These are phyloP conservation scores for Talaromyces funiculosus DNA, from an alignment of 2,329 filamentous ascomycete species.

Conservation along the genomic window DNA sequence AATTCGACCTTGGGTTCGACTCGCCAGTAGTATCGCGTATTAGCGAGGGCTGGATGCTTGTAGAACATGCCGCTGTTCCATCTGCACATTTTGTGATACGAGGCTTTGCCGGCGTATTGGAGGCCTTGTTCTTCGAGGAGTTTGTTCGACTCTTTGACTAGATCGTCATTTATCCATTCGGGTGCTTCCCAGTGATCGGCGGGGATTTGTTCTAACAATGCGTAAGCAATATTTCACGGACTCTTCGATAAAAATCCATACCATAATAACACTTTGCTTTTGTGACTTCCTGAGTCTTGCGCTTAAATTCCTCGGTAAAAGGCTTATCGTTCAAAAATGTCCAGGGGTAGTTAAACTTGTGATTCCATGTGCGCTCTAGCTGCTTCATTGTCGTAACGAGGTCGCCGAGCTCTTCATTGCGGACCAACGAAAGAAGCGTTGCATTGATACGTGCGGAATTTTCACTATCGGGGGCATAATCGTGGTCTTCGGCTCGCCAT, in stretches of 20 bases:
- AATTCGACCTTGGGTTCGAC: conserved; percentile 98
- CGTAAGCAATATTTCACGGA: conserved; percentile 22
- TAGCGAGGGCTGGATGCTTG: conserved; percentile 79
- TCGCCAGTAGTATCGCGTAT: conserved; percentile 93
- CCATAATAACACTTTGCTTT: conserved; percentile 85
- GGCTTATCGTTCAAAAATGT: conserved; percentile 97
- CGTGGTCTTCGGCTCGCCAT: conserved; percentile 64
- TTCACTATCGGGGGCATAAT: conserved; percentile 69
- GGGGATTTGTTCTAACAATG: conserved; percentile 71
- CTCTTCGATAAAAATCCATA: conserved; percentile 35
- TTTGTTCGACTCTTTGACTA: conserved; percentile 78
- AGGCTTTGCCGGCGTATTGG: conserved; percentile 82
- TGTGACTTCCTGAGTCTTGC: conserved; percentile 69
- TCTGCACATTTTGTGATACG: conserved; percentile 98
- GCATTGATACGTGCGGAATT: conserved; percentile 85
- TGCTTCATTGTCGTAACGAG: conserved; percentile 87
- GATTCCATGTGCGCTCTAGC: conserved; percentile 91
- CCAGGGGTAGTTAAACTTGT: conserved; percentile 99
- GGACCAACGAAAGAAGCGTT: conserved; percentile 83
- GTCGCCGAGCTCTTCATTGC: conserved; percentile 79
- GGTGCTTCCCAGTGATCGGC: conserved; percentile 91
- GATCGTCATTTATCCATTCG: conserved; percentile 82
- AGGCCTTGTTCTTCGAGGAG: conserved; percentile 78
- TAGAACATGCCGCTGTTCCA: conserved; percentile 99
- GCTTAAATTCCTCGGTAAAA: conserved; percentile 90